Evolutionary conservation across 495 filamentous ascomycete genomes (phyloP), one percentile per base, ranked within the genome.

Genomic region (Bryoglossum gracile): DNA sequence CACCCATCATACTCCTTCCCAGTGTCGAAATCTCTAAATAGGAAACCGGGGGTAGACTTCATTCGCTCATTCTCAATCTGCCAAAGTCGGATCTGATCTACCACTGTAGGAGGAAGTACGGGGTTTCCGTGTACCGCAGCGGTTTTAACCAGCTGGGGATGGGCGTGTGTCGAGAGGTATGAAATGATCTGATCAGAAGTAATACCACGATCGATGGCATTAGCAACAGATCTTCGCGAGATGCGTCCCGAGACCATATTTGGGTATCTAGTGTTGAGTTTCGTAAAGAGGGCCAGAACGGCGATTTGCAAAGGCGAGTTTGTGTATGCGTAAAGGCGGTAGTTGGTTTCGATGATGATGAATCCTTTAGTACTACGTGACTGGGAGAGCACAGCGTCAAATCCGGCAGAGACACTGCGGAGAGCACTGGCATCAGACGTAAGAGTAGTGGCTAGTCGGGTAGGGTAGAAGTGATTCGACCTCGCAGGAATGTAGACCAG

Each of bases 291-390:
- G 25, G 82, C 79, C n/a, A 98, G 80, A 40, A 98, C 85, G 44
- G 88, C 86, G 54, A 96, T 97, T 63, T 94, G 89, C 0, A 98
- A 76, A 0, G 87, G 86, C 0, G 89, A 95, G 19, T 80, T 81
- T 4, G 94, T 96, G 69, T 97, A 98, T 24, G 92, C 92, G 68
- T 98, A 98, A 55, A 98, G 67, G 22, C 92, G 86, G 69, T 96
- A 96, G 69, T 98, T 98, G n/a, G 92, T 98, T 73, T 98, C 92
- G 56, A 97, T 75, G 56, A 98, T 86, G 59, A 98, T 87, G 71
- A 89, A 91, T 28, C 90, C 91, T 46, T 82, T 80, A 11, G 74
- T 60, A 32, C 75, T 70, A 54, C 62, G 62, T 38, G 62, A 53
- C 8, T 67, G 53, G 32, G 74, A 65, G 13, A 80, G 68, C 43